phyloP scores from a whole-genome alignment of 768 basidiomycete species.

The Phaeotremella skinneri region DNA sequence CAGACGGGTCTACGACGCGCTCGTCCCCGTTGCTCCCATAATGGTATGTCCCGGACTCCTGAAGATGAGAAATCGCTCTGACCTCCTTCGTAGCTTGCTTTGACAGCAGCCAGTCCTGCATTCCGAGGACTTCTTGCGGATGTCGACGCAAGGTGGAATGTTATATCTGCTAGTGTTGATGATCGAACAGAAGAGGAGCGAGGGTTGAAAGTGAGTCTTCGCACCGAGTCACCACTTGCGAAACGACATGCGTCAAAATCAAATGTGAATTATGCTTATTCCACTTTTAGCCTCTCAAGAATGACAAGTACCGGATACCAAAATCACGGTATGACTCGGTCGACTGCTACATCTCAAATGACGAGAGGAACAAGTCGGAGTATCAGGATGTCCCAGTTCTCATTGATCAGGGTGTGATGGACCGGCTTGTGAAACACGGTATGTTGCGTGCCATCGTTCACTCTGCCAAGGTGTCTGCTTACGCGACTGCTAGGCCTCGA shows the following conservation, averaged over 20 bases:
- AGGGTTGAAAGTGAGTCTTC: slow-evolving; percentile 65
- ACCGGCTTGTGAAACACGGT: slow-evolving; percentile 76
- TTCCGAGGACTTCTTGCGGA: slow-evolving; percentile 94
- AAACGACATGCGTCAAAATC: slow-evolving; percentile 66
- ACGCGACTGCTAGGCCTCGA: slow-evolving; percentile 65
- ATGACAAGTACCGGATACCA: slow-evolving; percentile 74
- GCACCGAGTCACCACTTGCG: too few relatives aligned
- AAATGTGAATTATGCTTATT: slow-evolving; percentile 81
- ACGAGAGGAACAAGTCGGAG: slow-evolving; percentile 82
- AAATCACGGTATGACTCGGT: slow-evolving; percentile 98
- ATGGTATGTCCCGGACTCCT: slow-evolving; percentile 61
- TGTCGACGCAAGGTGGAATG: slow-evolving; percentile 98
- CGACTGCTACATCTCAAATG: slow-evolving; percentile 83
- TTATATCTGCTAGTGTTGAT: slow-evolving; percentile 97
- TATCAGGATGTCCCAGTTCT: slow-evolving; percentile 88
- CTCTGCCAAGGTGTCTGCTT: slow-evolving; percentile 1
- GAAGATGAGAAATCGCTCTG: background rate
- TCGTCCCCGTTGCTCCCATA: slow-evolving; percentile 91
- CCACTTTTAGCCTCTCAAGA: slow-evolving; percentile 85
- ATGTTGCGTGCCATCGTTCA: background rate
- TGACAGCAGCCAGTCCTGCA: slow-evolving; percentile 90
- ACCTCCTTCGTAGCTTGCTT: slow-evolving; percentile 64
- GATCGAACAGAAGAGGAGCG: slow-evolving; percentile 95
- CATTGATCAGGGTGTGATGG: slow-evolving; percentile 69
- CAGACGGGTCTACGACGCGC: slow-evolving; percentile 88